Conservation (phyloP, 164 flowering plant genomes). For the Santalum album region DNA sequence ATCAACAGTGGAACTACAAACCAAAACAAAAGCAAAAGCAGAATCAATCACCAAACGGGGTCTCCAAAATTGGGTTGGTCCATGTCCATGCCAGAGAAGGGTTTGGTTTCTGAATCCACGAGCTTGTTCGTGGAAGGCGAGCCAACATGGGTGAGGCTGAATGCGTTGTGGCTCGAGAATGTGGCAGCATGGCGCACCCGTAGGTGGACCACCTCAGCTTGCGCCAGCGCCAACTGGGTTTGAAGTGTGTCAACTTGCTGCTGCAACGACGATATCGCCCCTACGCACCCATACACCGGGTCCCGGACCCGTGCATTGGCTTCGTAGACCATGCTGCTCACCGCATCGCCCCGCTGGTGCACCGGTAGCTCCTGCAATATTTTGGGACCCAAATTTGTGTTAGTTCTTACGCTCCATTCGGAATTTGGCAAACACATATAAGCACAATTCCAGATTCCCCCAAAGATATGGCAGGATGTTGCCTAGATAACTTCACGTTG, state of each 20-base stretch:
- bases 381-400: too few relatives aligned
- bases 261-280: constrained; percentile 34
- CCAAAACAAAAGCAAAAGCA: too few relatives aligned
- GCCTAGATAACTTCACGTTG: too few relatives aligned
- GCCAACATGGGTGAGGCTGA: constrained; percentile 22
- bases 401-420: too few relatives aligned
- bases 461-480: too few relatives aligned
- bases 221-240: constrained; percentile 30
- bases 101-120: constrained; percentile 18
- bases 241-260: constrained; percentile 32
- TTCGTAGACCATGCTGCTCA: constrained; percentile 38
- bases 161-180: constrained; percentile 6
- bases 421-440: too few relatives aligned
- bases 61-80: constrained; percentile 20
- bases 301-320: constrained; percentile 37
- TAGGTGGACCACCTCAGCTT: constrained; percentile 38
- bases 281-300: constrained; percentile 39
- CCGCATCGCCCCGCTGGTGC: constrained; percentile 36
- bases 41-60: constrained; percentile 17
- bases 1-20: too few relatives aligned
- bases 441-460: too few relatives aligned
- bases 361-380: constrained; percentile 24
- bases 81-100: constrained; percentile 25
- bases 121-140: constrained; percentile 16
- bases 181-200: constrained; percentile 19